These are phyloP conservation scores for Rhynchosporium agropyri DNA, from an alignment of 2,329 filamentous ascomycete genomes.

Conservation along the genomic window DNA sequence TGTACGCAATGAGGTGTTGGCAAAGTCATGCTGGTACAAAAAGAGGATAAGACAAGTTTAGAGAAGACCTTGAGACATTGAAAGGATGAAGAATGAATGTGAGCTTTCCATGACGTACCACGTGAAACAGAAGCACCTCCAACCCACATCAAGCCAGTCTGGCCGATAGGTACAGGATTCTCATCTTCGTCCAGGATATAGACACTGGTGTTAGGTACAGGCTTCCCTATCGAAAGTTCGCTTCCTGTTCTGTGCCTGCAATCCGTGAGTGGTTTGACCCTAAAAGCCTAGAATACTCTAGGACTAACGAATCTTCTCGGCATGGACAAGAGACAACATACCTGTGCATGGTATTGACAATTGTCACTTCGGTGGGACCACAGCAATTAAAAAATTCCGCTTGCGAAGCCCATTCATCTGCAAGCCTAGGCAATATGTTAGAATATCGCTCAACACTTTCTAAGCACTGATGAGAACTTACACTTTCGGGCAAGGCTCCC, in stretches of 20 bases:
- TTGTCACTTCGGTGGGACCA: conserved; percentile 62
- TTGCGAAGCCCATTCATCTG: conserved; percentile 56
- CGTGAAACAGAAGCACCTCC: conserved; percentile 44
- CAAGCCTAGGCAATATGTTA: conserved; percentile 45
- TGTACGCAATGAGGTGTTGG: no score
- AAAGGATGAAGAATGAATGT: no score
- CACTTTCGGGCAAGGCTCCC: conserved; percentile 53
- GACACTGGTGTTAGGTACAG: conserved; percentile 59
- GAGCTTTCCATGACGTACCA: conserved; percentile 17
- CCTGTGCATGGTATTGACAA: conserved; percentile 56
- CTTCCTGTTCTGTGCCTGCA: conserved; percentile 50
- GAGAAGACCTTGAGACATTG: no score
- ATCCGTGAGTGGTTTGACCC: not conserved
- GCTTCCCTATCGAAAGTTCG: conserved; percentile 55
- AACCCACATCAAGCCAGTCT: conserved; percentile 49
- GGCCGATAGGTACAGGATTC: conserved; percentile 45
- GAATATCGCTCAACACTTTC: conserved; percentile 20
- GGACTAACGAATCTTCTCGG: not conserved
- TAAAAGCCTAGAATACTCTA: not conserved
- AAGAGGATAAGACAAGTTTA: no score
- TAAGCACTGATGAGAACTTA: conserved; percentile 36
- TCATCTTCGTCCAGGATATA: conserved; percentile 48
- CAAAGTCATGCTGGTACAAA: no score
- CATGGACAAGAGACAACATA: conserved; percentile 1
- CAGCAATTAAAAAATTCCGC: conserved; percentile 59